Conservation (phyloP, 1,284 basidiomycete species). For the Malassezia japonica region DNA sequence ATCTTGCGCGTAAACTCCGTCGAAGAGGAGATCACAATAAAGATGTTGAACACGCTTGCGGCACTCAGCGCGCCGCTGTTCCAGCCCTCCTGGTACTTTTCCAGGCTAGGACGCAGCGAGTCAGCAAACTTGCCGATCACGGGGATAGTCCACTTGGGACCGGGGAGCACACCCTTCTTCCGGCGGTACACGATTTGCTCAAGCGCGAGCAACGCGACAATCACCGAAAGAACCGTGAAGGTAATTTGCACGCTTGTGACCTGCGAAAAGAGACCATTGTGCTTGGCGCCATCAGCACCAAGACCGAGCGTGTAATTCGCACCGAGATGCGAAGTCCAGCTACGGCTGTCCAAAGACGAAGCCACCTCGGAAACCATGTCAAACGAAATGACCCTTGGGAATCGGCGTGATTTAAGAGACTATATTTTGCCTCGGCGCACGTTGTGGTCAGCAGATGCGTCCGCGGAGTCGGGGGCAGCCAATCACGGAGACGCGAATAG, state of each 20-base stretch:
- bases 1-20: constrained; percentile 46
- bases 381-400: too few species aligned
- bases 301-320: neutral
- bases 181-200: constrained; percentile 19
- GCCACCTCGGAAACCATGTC: neutral
- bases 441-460: neutral
- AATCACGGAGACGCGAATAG: neutral
- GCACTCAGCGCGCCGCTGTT: constrained; percentile 46
- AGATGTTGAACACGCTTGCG: constrained; percentile 45
- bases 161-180: constrained; percentile 39
- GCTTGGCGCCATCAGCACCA: neutral
- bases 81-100: constrained; percentile 47
- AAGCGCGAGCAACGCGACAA: constrained; percentile 23
- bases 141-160: constrained; percentile 45
- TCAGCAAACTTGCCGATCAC: constrained; percentile 48
- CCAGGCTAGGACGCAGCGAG: constrained; percentile 41
- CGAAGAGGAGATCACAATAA: constrained; percentile 47
- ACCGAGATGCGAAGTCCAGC: too few species aligned
- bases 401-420: too few species aligned
- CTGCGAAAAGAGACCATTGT: neutral
- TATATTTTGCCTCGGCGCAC: neutral
- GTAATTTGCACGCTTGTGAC: constrained; percentile 14
- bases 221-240: constrained; percentile 27
- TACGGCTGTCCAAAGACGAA: too few species aligned
- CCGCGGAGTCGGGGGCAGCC: neutral